Evolutionary conservation across 805 yeast species (phyloP).

Genomic region (Lachancea waltii): DNA sequence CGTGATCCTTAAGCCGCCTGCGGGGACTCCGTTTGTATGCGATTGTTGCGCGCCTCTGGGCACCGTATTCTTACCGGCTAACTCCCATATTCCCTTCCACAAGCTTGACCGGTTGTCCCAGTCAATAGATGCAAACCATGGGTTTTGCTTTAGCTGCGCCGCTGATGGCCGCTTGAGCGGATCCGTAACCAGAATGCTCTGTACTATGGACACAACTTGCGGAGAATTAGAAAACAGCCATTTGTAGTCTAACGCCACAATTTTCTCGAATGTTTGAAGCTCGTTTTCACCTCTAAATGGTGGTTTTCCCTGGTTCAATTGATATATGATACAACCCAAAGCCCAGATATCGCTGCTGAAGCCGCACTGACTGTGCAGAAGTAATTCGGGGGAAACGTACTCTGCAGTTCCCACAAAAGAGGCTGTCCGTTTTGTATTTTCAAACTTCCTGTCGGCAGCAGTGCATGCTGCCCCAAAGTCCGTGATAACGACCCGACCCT

Average conservation of each 20-base stretch:
- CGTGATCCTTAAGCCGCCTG: conserved; percentile 24
- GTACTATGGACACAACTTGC: conserved; percentile 57
- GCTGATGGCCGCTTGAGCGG: conserved; percentile 62
- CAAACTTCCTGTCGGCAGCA: conserved; percentile 20
- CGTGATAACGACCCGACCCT: conserved; percentile 84
- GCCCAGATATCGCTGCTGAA: conserved; percentile 92
- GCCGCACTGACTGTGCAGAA: conserved; percentile 73
- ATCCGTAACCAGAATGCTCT: conserved; percentile 59
- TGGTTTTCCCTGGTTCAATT: conserved; percentile 75
- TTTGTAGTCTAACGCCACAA: conserved; percentile 66
- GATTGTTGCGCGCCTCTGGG: conserved; percentile 4
- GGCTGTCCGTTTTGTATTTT: conserved; percentile 36
- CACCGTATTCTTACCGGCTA: conserved; percentile 33
- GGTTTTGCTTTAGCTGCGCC: conserved; percentile 52
- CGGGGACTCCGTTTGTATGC: conserved; percentile 27
- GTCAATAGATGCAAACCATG: conserved; percentile 61
- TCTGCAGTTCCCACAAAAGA: conserved; percentile 98
- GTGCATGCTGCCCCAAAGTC: conserved; percentile 90
- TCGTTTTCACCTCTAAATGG: conserved; percentile 88
- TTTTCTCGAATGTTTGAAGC: conserved; percentile 80
- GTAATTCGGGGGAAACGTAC: conserved; percentile 87
- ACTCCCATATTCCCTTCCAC: conserved; percentile 75
- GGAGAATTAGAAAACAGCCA: conserved; percentile 61
- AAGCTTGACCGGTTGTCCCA: conserved; percentile 61
- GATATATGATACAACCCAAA: conserved; percentile 80